Evolutionary conservation across 345 rosid genomes (phyloP).

Genomic region (Eucalyptus curtisii): DNA sequence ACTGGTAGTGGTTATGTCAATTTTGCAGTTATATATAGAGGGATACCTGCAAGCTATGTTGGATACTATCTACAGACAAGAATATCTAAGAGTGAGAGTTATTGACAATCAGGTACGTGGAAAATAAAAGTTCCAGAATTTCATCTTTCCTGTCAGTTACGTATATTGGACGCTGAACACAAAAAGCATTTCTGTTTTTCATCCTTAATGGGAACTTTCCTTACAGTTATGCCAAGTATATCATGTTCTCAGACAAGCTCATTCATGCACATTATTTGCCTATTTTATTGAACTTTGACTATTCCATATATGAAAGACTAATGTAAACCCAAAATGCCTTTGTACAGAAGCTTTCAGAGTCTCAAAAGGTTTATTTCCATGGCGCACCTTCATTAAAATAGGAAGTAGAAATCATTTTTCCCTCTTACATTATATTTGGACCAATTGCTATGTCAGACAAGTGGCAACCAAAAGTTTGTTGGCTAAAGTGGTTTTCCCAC

Average conservation of each 20-base stretch:
- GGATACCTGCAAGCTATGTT: slow-evolving; percentile 96
- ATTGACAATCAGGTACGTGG: slow-evolving; percentile 62
- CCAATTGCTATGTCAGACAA: neutral
- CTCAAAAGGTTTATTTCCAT: neutral
- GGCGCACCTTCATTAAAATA: neutral
- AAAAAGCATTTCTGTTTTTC: neutral
- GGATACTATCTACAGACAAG: slow-evolving; percentile 81
- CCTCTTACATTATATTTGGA: neutral
- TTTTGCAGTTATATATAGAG: slow-evolving; percentile 73
- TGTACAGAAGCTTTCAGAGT: neutral
- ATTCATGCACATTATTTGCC: neutral
- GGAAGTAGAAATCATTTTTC: neutral
- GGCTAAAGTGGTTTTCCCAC: neutral
- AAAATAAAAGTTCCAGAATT: neutral
- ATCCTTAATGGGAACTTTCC: neutral
- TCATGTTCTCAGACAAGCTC: neutral
- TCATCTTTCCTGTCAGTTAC: neutral
- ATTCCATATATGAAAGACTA: neutral
- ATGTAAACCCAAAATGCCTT: neutral
- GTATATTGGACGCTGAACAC: neutral
- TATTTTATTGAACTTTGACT: neutral
- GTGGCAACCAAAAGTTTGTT: neutral
- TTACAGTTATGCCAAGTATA: neutral
- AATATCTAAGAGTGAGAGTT: slow-evolving; percentile 86
- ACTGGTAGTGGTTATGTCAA: neutral